Conservation (phyloP, 176 grass and related monocot genomes). For the maize (Zea mays) region Zm-B73-REFERENCE-NAM-5.0 NC_050098.1:187528501-187529000, state of each 20-base stretch:
- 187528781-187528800: no score
- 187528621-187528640: constrained; percentile 98
- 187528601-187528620: constrained; percentile 97
- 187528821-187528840: no score
- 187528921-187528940: no score
- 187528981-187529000: no score
- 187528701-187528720: constrained; percentile 89
- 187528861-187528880: no score
- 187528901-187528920: no score
- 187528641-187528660: constrained; percentile 99
- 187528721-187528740: constrained; percentile 99
- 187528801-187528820: no score
- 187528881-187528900: no score
- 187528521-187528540: constrained; percentile 20
- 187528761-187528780: no score
- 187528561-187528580: constrained; percentile 98
- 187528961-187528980: no score
- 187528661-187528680: constrained; percentile 96
- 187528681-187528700: constrained; percentile 99
- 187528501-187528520: background rate
- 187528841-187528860: no score
- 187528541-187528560: constrained; percentile 79
- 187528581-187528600: constrained; percentile 96
- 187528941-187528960: no score
- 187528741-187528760: constrained; percentile 61